Percentiles rank a stretch among this genome's conserved stretches.
Conservation (phyloP, 257 asterid genomes). For the Knoxia roxburghii region DNA sequence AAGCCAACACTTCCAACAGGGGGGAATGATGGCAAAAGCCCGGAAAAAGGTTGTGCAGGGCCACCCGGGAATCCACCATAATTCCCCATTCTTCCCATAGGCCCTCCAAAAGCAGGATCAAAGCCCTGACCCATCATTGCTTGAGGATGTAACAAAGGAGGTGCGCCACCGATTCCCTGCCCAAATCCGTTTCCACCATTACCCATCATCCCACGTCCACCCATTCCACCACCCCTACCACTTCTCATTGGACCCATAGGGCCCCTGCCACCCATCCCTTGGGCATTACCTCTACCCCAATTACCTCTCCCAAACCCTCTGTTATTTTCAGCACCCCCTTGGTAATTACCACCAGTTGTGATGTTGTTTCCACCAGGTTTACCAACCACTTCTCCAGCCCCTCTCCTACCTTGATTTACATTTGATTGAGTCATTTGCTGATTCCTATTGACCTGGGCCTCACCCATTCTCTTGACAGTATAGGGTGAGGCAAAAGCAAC, state of each 20-base stretch:
- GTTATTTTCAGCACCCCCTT: constrained; percentile 29
- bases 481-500: constrained; percentile 90
- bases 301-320: constrained; percentile 75
- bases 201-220: constrained; percentile 62
- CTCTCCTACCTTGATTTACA: constrained; percentile 48
- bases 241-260: constrained; percentile 39
- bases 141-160: constrained; percentile 80
- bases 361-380: constrained; percentile 50
- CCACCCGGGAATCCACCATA: constrained; percentile 82
- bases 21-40: constrained; percentile 69
- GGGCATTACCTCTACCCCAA: constrained; percentile 52
- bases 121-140: constrained; percentile 94
- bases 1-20: constrained; percentile 72
- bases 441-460: constrained; percentile 58
- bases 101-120: constrained; percentile 91
- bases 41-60: constrained; percentile 63
- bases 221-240: constrained; percentile 57
- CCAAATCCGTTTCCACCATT: constrained; percentile 64
- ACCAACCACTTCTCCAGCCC: constrained; percentile 44
- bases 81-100: constrained; percentile 79
- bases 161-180: constrained; percentile 67
- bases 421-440: constrained; percentile 48
- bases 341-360: constrained; percentile 33
- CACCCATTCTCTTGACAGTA: constrained; percentile 80
- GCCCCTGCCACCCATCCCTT: constrained; percentile 37